A percentile compares a stretch with the other conserved stretches of the same genome.
Conservation (phyloP, 176 grass and related monocot species). For the Oryza brachyantha region DNA sequence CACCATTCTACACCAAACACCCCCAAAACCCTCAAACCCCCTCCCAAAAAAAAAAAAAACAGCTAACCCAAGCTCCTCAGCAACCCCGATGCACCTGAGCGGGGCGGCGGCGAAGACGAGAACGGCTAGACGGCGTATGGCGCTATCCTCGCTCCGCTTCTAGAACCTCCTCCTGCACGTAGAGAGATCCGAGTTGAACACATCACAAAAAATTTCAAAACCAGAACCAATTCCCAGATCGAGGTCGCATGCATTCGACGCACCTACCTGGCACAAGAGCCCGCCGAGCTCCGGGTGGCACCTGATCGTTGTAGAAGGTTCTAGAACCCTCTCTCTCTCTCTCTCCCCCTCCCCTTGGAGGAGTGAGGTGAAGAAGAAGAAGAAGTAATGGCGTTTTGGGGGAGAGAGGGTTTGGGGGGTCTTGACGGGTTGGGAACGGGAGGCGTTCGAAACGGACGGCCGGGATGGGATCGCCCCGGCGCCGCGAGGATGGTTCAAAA, state of each 20-base stretch:
- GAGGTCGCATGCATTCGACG: no score
- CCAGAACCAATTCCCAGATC: neutral
- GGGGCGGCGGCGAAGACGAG: conserved; percentile 36
- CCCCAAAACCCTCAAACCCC: neutral
- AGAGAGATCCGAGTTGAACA: neutral
- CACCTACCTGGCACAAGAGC: neutral
- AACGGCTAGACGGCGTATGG: conserved; percentile 41
- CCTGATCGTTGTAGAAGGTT: conserved; percentile 19
- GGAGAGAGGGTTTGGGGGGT: no score
- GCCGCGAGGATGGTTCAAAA: conserved; percentile 47
- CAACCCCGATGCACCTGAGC: conserved; percentile 28
- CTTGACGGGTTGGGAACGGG: neutral
- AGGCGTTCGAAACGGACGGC: conserved; percentile 41
- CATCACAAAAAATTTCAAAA: conserved; percentile 21
- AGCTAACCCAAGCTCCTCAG: neutral
- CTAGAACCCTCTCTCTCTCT: conserved; percentile 3
- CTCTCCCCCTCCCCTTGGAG: no score
- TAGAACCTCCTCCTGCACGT: neutral
- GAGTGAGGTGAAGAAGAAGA: no score
- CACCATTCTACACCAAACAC: conserved; percentile 46
- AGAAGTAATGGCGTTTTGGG: neutral
- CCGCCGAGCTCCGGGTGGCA: neutral
- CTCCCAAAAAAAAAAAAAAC: neutral
- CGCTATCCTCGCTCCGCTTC: no score
- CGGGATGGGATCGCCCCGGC: conserved; percentile 16